Evolutionary conservation across 2,329 filamentous ascomycete species (phyloP), one percentile per base, ranked within the genome.

Genomic region (Pseudocercospora cruenta): DNA sequence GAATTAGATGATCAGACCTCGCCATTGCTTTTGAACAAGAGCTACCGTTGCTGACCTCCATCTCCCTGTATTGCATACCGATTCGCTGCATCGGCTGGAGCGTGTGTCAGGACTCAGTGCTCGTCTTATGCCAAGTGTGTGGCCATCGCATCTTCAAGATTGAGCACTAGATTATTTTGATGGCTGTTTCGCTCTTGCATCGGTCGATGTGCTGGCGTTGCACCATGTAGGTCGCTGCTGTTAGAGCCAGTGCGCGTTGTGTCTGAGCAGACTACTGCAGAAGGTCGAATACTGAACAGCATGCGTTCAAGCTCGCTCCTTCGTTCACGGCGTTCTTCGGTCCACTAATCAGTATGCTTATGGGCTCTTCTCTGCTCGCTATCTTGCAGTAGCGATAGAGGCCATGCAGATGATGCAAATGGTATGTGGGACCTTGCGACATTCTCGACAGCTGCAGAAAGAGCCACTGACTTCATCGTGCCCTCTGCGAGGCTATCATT

Each of bases 131-230:
- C 47, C 39, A 16, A 43, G 39, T 43, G 39, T 43, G 16, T 43
- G 16, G 16, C 39, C 39, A 43, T 43, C 16, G 16, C 39, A 10
- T 43, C 39, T 19, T 43, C 16, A 19, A 7, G 16, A 7, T n/a
- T 43, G 39, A 19, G 39, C n/a, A 43, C 39, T 21, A 26, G 12
- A 53, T 14, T 9, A 26, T 19, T 7, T 24, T 26, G 24, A 53
- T 22, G 10, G 10, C 31, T 58, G n/a, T 57, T 19, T 19, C 21
- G 31, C 24, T 19, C 14, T 39, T 24, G 24, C 9, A 21, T 21
- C 7, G 24, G 36, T 21, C 28, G n/a, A 19, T 58, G 55, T 58
- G 55, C 22, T 58, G 55, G 55, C 55, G 31, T 58, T 33, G 31
- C 55, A 58, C 55, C 19, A 26, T 28, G 53, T 19, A 58, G 31